Evolutionary conservation across 768 basidiomycete genomes (phyloP).

Genomic region (Dictyophora rubrovolvata): DNA sequence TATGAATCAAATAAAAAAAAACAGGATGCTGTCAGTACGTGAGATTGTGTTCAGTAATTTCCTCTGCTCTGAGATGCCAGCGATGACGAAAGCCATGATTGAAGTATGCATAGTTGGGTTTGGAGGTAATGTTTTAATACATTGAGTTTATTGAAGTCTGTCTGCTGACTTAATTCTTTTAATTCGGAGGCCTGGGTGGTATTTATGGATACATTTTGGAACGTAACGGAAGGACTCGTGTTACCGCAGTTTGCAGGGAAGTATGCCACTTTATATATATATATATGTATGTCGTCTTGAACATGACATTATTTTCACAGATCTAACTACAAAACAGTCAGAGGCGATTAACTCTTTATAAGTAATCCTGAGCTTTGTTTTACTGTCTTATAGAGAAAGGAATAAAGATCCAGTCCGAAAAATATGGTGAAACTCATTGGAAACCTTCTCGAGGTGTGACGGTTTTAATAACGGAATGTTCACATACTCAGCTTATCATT

Average conservation of each 20-base stretch:
- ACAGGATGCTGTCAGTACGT: too few relatives aligned
- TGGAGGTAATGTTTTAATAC: conserved; percentile 9
- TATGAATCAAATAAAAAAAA: too few relatives aligned
- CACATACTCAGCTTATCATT: neutral
- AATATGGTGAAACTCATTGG: conserved; percentile 9
- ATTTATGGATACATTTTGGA: conserved; percentile 21
- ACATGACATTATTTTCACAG: neutral
- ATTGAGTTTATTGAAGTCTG: neutral
- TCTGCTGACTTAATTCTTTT: neutral
- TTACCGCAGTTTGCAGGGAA: conserved; percentile 25
- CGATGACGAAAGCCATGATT: neutral
- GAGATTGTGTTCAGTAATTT: too few relatives aligned
- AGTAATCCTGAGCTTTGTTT: neutral
- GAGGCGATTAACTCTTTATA: neutral
- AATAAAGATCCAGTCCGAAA: conserved; percentile 7
- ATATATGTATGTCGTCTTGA: neutral
- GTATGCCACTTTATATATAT: neutral
- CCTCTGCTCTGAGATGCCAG: too few relatives aligned
- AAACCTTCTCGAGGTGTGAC: conserved; percentile 11
- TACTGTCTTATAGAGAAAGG: conserved; percentile 1
- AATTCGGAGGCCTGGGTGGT: conserved; percentile 24
- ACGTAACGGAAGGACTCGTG: conserved; percentile 15
- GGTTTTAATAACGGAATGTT: neutral
- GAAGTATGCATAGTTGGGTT: conserved; percentile 14
- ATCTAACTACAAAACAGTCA: conserved; percentile 6